These are phyloP conservation scores for Aurantiochytrium sp. DNA, from an alignment of 108 stramenopile species.

Conservation along the genomic window DNA sequence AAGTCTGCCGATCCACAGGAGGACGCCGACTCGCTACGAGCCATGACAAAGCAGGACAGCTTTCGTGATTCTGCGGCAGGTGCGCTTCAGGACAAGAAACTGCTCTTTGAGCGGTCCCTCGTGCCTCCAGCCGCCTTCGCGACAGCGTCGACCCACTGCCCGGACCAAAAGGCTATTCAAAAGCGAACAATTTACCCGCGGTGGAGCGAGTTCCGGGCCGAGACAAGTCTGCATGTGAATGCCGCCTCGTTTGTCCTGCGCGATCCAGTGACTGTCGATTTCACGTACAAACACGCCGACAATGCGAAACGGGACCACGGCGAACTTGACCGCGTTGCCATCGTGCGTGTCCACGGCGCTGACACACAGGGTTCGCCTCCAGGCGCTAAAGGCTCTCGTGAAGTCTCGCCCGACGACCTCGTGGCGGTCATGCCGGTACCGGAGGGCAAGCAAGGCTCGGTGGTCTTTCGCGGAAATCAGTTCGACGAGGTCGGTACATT, in stretches of 20 bases:
- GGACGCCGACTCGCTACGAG: too few relatives aligned
- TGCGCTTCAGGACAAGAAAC: too few relatives aligned
- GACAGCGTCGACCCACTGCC: too few relatives aligned
- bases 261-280: not conserved
- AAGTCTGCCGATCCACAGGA: too few relatives aligned
- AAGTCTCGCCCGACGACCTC: not conserved
- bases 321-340: not conserved
- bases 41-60: too few relatives aligned
- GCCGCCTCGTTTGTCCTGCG: not conserved
- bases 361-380: not conserved
- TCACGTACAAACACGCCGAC: not conserved
- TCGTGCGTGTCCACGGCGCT: not conserved
- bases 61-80: too few relatives aligned
- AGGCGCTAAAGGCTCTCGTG: not conserved
- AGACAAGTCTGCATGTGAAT: not conserved
- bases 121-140: too few relatives aligned
- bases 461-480: not conserved
- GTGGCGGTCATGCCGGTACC: not conserved
- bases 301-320: not conserved
- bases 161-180: too few relatives aligned
- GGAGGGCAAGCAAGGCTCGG: not conserved
- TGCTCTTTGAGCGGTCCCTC: too few relatives aligned
- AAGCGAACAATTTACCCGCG: not conserved
- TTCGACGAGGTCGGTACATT: not conserved
- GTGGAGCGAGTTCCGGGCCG: not conserved